Evolutionary conservation across 176 grass and related monocot genomes (phyloP).

Genomic region (Triticum dicoccoides): DNA sequence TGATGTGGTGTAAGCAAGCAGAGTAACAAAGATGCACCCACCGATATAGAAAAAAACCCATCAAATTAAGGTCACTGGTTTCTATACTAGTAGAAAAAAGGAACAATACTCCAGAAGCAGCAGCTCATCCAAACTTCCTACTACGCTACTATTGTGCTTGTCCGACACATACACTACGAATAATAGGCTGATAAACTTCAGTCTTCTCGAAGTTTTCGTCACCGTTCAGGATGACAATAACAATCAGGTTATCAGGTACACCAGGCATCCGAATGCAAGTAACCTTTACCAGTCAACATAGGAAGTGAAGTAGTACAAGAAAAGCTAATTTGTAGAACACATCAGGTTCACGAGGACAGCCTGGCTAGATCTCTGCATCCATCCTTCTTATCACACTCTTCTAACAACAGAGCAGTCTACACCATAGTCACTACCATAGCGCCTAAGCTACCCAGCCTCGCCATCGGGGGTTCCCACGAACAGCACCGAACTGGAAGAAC

Average conservation of each 20-base stretch:
- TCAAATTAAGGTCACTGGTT: not conserved
- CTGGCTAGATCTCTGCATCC: not conserved
- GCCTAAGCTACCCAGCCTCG: not conserved
- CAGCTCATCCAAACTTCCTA: not conserved
- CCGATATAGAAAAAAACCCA: not conserved
- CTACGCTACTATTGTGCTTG: not conserved
- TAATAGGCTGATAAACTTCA: not conserved
- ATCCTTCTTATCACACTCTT: not conserved
- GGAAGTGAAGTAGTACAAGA: not conserved
- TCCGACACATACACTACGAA: not conserved
- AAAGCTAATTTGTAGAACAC: not conserved
- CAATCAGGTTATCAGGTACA: not conserved
- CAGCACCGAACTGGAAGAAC: not conserved
- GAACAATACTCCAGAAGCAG: not conserved
- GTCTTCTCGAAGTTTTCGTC: not conserved
- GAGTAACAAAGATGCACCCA: not conserved
- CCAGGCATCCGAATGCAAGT: not conserved
- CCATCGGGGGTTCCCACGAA: not conserved
- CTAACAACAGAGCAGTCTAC: not conserved
- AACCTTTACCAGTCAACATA: not conserved
- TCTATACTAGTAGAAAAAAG: slow-evolving; percentile 1
- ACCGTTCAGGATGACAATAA: not conserved
- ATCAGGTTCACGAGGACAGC: not conserved
- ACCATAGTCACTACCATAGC: not conserved
- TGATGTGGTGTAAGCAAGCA: not conserved